These are phyloP conservation scores for Didymella keratinophila DNA, from an alignment of 2,329 filamentous ascomycete species.

Conservation along the genomic window DNA sequence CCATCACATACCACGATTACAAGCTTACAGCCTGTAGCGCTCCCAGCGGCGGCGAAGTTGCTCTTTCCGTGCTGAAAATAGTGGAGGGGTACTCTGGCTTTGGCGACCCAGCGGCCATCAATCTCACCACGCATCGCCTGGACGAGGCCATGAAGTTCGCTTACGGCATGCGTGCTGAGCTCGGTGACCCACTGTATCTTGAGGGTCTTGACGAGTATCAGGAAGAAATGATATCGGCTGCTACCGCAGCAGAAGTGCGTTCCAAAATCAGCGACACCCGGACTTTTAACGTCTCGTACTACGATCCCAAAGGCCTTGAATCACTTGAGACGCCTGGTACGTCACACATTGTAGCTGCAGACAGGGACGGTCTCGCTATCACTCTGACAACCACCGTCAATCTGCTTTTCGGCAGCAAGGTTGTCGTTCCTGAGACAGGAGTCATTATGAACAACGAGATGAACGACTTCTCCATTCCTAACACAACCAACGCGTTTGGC, in stretches of 20 bases:
- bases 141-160: slow-evolving; percentile 90
- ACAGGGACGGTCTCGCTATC: slow-evolving; percentile 76
- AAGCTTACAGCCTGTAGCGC: slow-evolving; percentile 74
- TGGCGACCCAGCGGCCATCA: slow-evolving; percentile 62
- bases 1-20: slow-evolving; percentile 67
- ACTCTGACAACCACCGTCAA: slow-evolving; percentile 89
- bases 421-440: slow-evolving; percentile 83
- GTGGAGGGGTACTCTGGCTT: slow-evolving; percentile 78
- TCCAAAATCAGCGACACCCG: slow-evolving; percentile 73
- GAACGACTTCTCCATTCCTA: slow-evolving; percentile 78
- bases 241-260: slow-evolving; percentile 67
- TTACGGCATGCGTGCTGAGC: slow-evolving; percentile 76
- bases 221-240: slow-evolving; percentile 68
- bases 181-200: slow-evolving; percentile 85
- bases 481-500: slow-evolving; percentile 79
- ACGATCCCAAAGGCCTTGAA: slow-evolving; percentile 73
- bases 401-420: slow-evolving; percentile 78
- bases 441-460: slow-evolving; percentile 72
- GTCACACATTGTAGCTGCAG: slow-evolving; percentile 75
- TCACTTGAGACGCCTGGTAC: slow-evolving; percentile 76
- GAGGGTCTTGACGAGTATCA: slow-evolving; percentile 70
- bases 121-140: slow-evolving; percentile 80
- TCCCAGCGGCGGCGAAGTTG: slow-evolving; percentile 80
- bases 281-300: slow-evolving; percentile 76
- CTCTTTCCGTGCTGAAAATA: slow-evolving; percentile 79